A percentile compares a stretch with the other conserved stretches of the same genome.
phyloP scores from a whole-genome alignment of 805 yeast species.

The Danielia reshetovae region DNA sequence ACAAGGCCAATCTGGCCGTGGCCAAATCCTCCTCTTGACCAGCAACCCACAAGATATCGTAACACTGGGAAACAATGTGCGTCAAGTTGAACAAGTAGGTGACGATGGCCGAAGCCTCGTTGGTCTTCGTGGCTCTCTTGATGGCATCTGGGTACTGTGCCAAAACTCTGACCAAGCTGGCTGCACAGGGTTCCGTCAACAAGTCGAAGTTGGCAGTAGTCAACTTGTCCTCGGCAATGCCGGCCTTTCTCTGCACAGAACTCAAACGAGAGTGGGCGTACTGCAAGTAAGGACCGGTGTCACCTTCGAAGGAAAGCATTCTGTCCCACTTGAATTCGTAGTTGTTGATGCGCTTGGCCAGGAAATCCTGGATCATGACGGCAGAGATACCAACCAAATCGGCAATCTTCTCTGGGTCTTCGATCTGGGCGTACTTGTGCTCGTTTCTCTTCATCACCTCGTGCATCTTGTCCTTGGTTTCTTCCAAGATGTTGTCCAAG shows the following conservation, averaged over 20 bases:
- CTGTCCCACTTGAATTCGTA: conserved; percentile 97
- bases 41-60: conserved; percentile 93
- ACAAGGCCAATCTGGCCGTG: conserved; percentile 86
- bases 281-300: conserved; percentile 97
- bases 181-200: conserved; percentile 69
- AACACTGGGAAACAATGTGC: conserved; percentile 93
- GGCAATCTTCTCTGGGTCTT: conserved; percentile 90
- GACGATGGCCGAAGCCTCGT: conserved; percentile 91
- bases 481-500: conserved; percentile 88
- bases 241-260: conserved; percentile 87
- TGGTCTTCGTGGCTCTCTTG: conserved; percentile 74
- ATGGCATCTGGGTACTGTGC: conserved; percentile 90
- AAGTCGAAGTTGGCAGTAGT: conserved; percentile 53
- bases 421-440: conserved; percentile 86
- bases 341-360: conserved; percentile 92
- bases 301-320: conserved; percentile 98
- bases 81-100: conserved; percentile 90
- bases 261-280: conserved; percentile 97
- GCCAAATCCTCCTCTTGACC: conserved; percentile 90
- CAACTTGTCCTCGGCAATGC: conserved; percentile 37
- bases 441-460: conserved; percentile 93
- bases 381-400: conserved; percentile 96
- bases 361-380: conserved; percentile 99
- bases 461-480: conserved; percentile 90
- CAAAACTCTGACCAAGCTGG: conserved; percentile 66